phyloP scores from a whole-genome alignment of 768 basidiomycete genomes.

The Boletus rufocinnamomeus region DNA sequence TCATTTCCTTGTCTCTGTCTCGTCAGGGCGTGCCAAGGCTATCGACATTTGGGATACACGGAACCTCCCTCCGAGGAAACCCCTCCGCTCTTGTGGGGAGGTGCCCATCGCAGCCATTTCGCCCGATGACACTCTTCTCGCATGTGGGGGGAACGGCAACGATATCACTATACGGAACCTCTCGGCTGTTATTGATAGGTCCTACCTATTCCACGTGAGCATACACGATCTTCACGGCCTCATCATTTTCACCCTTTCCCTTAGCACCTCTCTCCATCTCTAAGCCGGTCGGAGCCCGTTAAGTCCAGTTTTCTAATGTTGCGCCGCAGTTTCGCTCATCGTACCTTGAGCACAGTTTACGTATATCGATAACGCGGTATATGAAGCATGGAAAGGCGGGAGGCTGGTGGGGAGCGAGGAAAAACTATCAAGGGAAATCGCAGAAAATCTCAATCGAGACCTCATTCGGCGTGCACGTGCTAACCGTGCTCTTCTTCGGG shows the following conservation, averaged over 20 bases:
- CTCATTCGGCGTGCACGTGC: slow-evolving; percentile 2
- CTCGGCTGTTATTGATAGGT: neutral
- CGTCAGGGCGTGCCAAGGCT: neutral
- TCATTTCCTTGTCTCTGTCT: slow-evolving; percentile 16
- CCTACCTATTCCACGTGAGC: slow-evolving; percentile 9
- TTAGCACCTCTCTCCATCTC: slow-evolving; percentile 8
- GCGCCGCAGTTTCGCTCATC: neutral
- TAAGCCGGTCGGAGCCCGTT: slow-evolving; percentile 11
- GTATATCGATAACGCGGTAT: slow-evolving; percentile 4
- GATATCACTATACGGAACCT: slow-evolving; percentile 3
- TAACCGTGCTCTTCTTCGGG: slow-evolving; percentile 22
- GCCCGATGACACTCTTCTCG: slow-evolving; percentile 4
- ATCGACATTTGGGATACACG: slow-evolving; percentile 20
- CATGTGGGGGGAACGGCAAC: neutral
- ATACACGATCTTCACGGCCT: neutral
- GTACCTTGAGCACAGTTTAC: slow-evolving; percentile 9
- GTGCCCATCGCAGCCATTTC: slow-evolving; percentile 2
- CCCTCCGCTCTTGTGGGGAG: slow-evolving; percentile 1
- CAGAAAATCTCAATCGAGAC: neutral
- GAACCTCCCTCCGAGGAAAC: neutral
- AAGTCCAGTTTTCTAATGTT: neutral
- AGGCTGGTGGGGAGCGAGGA: slow-evolving; percentile 4
- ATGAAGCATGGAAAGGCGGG: slow-evolving; percentile 11
- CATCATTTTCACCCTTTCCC: neutral
- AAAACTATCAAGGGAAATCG: slow-evolving; percentile 15